Evolutionary conservation across 805 yeast genomes (phyloP), one percentile per base, ranked within the genome.

Genomic region (Metschnikowia dekortorum): DNA sequence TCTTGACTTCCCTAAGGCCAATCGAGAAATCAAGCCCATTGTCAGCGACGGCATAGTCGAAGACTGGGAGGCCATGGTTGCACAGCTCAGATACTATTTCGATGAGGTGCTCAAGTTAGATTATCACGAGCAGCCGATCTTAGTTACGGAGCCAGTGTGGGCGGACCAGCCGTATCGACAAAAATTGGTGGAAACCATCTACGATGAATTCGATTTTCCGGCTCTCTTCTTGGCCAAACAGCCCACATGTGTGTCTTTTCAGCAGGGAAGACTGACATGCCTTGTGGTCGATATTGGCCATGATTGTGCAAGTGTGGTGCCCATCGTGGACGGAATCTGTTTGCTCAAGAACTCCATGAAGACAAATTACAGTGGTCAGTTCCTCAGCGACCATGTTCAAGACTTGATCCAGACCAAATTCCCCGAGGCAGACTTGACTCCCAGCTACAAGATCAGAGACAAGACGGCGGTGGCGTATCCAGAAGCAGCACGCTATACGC

Each of bases 61-160:
- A 2, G 96, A 91, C 66, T 91, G 96, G 96, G 96, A 90, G 53
- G 84, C 84, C 0, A 90, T 92, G 1, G 69, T 80, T 34, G 89
- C 81, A 28, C 90, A 89, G 61, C 89, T 88, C 79, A 69, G 73
- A 6, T 78, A 81, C 68, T 76, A 84, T 50, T 78, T 89, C 55
- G 68, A 79, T 18, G 68, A 71, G 18, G 67, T 70, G 30, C 62
- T 87, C 53, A 70, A 73, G 39, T 73, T 85, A 9, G 78, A 81
- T 47, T 76, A 81, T 47, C 63, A 64, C 16, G 89, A 85, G 52
- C 87, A 84, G 63, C 97, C 97, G 7, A 73, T 89, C 31, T 68
- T 91, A 48, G 65, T 89, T 39, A 90, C 96, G 0, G 97, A 91
- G 70, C 91, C 96, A 2, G 84, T 88, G 10, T 87, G 96, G 96